Evolutionary conservation across 352 stramenopile species (phyloP).

Genomic region (Vaucheria bursata): DNA sequence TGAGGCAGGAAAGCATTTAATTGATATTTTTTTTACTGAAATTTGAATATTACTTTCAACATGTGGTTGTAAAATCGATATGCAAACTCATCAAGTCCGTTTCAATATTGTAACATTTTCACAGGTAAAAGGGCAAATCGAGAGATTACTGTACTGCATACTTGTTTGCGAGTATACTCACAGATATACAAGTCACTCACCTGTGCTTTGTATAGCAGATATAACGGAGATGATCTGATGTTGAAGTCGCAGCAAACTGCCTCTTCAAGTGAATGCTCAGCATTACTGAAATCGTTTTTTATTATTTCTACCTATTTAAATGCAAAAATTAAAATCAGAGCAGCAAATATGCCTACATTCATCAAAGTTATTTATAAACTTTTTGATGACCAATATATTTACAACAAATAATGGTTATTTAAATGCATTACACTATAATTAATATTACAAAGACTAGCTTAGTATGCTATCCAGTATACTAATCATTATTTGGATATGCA

Average conservation of each 20-base stretch:
- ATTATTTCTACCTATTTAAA: constrained; percentile 11
- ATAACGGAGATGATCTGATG: constrained; percentile 35
- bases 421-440: too few species aligned
- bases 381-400: not conserved
- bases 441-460: too few species aligned
- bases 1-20: too few species aligned
- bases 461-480: too few species aligned
- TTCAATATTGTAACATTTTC: not conserved
- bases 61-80: too few species aligned
- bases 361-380: not conserved
- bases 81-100: too few species aligned
- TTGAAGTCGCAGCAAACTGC: constrained; percentile 41
- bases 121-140: not conserved
- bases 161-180: not conserved
- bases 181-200: constrained; percentile 7
- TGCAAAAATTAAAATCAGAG: not conserved
- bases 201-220: constrained; percentile 22
- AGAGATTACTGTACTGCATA: not conserved
- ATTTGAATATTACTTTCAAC: too few species aligned
- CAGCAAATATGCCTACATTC: not conserved
- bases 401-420: not conserved
- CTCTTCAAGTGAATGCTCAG: constrained; percentile 36
- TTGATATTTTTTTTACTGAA: too few species aligned
- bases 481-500: too few species aligned
- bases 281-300: constrained; percentile 11